Evolutionary conservation across 1,139 yeast genomes (phyloP).

Genomic region (Scheffersomyces stambukii): DNA sequence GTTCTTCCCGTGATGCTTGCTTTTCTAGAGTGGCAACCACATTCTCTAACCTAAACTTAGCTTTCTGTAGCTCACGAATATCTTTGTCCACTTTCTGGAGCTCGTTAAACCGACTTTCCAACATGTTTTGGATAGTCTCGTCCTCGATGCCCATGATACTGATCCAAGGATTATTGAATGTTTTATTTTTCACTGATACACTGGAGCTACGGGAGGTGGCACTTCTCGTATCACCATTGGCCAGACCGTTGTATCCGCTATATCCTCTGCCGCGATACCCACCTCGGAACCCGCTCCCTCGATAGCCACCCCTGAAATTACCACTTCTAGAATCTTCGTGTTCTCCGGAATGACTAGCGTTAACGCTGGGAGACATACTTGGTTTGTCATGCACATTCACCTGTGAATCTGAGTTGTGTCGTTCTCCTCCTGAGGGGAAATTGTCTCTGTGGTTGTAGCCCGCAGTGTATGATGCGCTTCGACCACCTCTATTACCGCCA

Average conservation of each 20-base stretch:
- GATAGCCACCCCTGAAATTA: slow-evolving; percentile 5
- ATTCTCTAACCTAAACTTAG: slow-evolving; percentile 18
- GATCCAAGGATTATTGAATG: slow-evolving; percentile 27
- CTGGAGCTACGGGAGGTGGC: no score
- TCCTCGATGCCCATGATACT: slow-evolving; percentile 20
- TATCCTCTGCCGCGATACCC: slow-evolving; percentile 1
- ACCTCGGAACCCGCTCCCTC: slow-evolving; percentile 5
- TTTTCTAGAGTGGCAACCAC: slow-evolving; percentile 22
- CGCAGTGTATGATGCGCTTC: slow-evolving; percentile 1
- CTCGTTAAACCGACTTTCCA: slow-evolving; percentile 19
- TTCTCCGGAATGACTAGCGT: no score
- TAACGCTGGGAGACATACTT: no score
- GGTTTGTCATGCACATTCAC: no score
- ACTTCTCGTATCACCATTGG: slow-evolving; percentile 10
- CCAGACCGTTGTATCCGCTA: slow-evolving; percentile 7
- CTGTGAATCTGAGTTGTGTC: no score
- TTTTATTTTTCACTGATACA: no score
- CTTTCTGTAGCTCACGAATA: slow-evolving; percentile 23
- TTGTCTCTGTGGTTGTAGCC: slow-evolving; percentile 2
- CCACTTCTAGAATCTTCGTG: no score
- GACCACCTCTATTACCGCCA: slow-evolving; percentile 4
- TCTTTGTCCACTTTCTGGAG: slow-evolving; percentile 20
- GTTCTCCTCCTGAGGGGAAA: no score
- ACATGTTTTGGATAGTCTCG: slow-evolving; percentile 15
- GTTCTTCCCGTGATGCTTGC: slow-evolving; percentile 28